Base-by-base conservation (phyloP, 2,329 filamentous ascomycete species). In the Stemphylium beticola region DNA sequence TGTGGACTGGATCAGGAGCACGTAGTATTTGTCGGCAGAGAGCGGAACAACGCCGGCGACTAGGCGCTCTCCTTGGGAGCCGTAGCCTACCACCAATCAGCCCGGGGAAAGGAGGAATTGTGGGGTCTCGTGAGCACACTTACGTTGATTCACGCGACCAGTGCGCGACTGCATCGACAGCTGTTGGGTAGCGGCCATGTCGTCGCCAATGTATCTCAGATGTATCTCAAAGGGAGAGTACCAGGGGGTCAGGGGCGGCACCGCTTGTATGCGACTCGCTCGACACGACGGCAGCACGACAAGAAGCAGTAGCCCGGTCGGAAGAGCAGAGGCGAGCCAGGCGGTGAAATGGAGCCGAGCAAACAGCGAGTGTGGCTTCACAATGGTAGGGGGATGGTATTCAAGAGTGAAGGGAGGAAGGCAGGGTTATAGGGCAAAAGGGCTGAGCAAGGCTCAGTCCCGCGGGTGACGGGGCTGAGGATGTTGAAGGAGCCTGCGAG, bases 41-140 rank as follows among this genome's bases (percentile, higher is more conserved):
- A 98, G 82, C 62, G 95, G 92, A 42, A 99, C 95, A 54, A 98
- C 88, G 66, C 95, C 95, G 57, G 95, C 93, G 67, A 99, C 95
- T 58, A 98, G 87, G 64, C 95, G 89, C 79, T 98, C 93, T 79
- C 93, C 93, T 76, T 92, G 90, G 56, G 90, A 80, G 72, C 91
- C 93, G 79, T 98, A 99, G 72, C 93, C 95, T 98, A 78, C 51
- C 34, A 45, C 43, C 38, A 56, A 53, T 65, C 57, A 67, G 61
- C 56, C 42, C 32, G 29, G 26, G 31, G 12, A 10, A 8, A 22
- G 31, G 9, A 41, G 40, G 24, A 29, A 29, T 29, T 29, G 32
- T 15, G 49, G 43, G 55, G 56, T 59, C 64, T 67, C 55, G 64
- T 62, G 65, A 53, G 60, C 44, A 50, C 39, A 89, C 89, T 87